Percentiles rank a stretch among this genome's conserved stretches.
These are phyloP conservation scores for Lipomyces sp. DNA, from an alignment of 805 yeast species.

Conservation along the genomic window DNA sequence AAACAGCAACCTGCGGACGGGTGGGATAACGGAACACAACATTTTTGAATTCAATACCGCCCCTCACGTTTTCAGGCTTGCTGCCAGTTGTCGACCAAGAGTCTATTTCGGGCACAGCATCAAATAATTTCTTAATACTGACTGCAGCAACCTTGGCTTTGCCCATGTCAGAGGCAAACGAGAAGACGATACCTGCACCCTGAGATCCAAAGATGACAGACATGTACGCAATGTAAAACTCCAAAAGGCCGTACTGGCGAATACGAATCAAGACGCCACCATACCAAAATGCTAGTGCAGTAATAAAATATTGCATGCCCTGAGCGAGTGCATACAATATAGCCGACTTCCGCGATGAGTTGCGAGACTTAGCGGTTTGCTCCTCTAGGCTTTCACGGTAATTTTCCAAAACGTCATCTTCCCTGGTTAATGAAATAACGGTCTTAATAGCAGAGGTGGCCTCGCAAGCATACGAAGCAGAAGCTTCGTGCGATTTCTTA, in stretches of 20 bases:
- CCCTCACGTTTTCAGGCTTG: conserved; percentile 37
- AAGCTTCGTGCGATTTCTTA: conserved; percentile 40
- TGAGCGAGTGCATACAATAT: conserved; percentile 41
- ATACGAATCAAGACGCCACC: conserved; percentile 40
- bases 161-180: conserved; percentile 46
- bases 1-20: conserved; percentile 33
- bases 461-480: conserved; percentile 44
- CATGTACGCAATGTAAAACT: conserved; percentile 43
- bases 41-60: conserved; percentile 52
- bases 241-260: conserved; percentile 35
- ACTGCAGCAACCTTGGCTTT: conserved; percentile 42
- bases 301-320: conserved; percentile 43
- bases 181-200: conserved; percentile 43
- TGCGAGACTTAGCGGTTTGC: conserved; percentile 38
- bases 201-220: conserved; percentile 45
- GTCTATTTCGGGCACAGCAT: conserved; percentile 40
- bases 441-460: conserved; percentile 42
- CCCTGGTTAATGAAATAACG: conserved; percentile 44
- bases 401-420: conserved; percentile 38
- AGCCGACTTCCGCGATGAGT: conserved; percentile 33
- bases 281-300: conserved; percentile 47
- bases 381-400: conserved; percentile 31
- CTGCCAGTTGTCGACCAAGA: conserved; percentile 36
- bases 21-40: conserved; percentile 37
- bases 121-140: conserved; percentile 37